These are phyloP conservation scores for Eucalyptus guilfoylei DNA, from an alignment of 345 rosid genomes.

Conservation along the genomic window DNA sequence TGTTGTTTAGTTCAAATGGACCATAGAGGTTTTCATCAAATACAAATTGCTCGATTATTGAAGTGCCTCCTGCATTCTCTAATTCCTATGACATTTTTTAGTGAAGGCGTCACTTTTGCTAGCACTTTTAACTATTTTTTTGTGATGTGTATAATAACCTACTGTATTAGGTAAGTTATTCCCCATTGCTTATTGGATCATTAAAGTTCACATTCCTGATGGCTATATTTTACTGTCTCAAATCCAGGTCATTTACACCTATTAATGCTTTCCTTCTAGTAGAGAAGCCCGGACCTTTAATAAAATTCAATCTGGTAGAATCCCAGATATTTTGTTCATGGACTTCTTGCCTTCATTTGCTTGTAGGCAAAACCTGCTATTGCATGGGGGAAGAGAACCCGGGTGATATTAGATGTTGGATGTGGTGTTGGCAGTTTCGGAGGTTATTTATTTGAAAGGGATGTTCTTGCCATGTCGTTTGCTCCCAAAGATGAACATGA, in stretches of 20 bases:
- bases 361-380: not conserved
- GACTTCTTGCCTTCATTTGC: not conserved
- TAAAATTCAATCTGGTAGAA: not conserved
- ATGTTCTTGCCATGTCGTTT: constrained; percentile 10
- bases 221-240: not conserved
- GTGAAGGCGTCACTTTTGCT: not conserved
- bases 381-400: constrained; percentile 8
- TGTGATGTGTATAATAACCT: not conserved
- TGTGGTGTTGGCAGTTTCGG: constrained; percentile 18
- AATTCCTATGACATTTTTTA: not conserved
- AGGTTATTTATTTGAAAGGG: constrained; percentile 6
- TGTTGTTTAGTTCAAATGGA: not conserved
- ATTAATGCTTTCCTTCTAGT: not conserved
- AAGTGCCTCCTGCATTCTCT: not conserved
- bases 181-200: not conserved
- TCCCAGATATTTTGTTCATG: not conserved
- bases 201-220: not conserved
- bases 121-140: not conserved
- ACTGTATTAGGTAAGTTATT: not conserved
- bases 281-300: not conserved
- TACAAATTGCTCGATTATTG: not conserved
- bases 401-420: constrained; percentile 10
- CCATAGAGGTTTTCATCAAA: not conserved
- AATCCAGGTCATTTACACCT: not conserved
- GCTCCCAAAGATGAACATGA: constrained; percentile 17